phyloP scores from a whole-genome alignment of 495 filamentous ascomycete species.

The Annulohypoxylon stygium region DNA sequence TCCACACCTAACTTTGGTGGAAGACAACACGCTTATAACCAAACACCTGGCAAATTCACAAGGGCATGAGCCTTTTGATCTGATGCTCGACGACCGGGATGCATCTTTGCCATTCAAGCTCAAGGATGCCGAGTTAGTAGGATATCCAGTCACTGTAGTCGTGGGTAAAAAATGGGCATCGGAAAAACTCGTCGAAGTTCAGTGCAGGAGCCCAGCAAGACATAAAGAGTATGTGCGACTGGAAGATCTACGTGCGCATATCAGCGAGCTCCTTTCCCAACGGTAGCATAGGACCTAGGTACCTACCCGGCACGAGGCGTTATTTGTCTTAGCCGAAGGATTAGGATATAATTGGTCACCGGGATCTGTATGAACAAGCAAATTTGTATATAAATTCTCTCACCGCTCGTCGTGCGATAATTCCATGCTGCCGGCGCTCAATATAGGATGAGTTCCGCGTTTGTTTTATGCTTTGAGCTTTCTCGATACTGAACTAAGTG shows the following conservation, averaged over 20 bases:
- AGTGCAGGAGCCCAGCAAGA: conserved; percentile 71
- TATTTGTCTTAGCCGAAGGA: background rate
- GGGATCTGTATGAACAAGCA: background rate
- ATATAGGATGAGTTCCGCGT: background rate
- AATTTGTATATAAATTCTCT: background rate
- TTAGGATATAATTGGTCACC: background rate
- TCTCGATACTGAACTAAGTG: background rate
- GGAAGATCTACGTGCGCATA: conserved; percentile 51
- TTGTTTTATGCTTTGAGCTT: background rate
- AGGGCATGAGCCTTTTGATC: conserved; percentile 56
- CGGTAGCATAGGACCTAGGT: background rate
- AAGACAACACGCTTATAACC: conserved; percentile 69
- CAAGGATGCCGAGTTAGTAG: conserved; percentile 87
- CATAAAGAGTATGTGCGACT: conserved; percentile 45
- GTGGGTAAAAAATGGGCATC: conserved; percentile 81
- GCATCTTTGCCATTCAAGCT: conserved; percentile 84
- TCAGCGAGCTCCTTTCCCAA: conserved; percentile 58
- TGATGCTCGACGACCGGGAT: conserved; percentile 80
- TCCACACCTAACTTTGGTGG: conserved; percentile 62
- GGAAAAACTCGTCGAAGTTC: conserved; percentile 75
- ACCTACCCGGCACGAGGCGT: background rate
- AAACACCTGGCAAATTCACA: conserved; percentile 60
- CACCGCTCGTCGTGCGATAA: background rate
- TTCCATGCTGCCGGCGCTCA: background rate
- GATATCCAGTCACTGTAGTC: conserved; percentile 85